Base-by-base conservation (phyloP, 73 alveolate genomes). In the Loxodes magnus region DNA sequence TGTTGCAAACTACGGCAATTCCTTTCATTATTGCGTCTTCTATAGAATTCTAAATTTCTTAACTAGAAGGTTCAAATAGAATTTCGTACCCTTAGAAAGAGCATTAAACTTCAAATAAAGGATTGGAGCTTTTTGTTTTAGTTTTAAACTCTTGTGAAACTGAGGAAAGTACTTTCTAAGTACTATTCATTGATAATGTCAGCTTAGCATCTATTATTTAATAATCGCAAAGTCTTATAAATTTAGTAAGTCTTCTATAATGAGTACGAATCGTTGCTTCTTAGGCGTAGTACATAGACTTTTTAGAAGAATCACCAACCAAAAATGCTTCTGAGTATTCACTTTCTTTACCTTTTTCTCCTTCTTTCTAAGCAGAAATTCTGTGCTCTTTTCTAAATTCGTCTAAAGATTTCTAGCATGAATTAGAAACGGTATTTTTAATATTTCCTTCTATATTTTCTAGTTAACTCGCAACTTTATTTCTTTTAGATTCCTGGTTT, bases 261-360 rank as follows among this genome's bases (percentile, higher is more conserved):
- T 92, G 99, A 0, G 97, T 73, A 41, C 96, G 66, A 12, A 90
- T 84, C 0, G 97, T 92, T 2, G 99, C 99, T 38, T 92, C 99
- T 56, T 90, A 88, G 12, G 99, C 88, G 52, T 85, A 88, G 1
- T 95, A 97, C 88, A 92, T 88, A 42, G 64, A 71, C 59, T 84
- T 84, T 21, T 80, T 83, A 22, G 87, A 64, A 37, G 73, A 84
- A 67, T 84, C 96, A n/a, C 96, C 96, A 5, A 79, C 89, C 3
- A 84, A 63, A 50, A 84, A 79, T 28, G 92, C 90, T 16, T 24
- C 39, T 2, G 86, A 83, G 43, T 66, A 56, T 9, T 69, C 83
- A 28, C 44, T 48, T 17, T 22, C 34, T 42, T 65, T 78, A 4
- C 74, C 84, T 48, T 54, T 69, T 33, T 79, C 87, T 4, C 43